Base-by-base conservation (phyloP, 306 rosid genomes). In the Citrullus colocynthis region DNA sequence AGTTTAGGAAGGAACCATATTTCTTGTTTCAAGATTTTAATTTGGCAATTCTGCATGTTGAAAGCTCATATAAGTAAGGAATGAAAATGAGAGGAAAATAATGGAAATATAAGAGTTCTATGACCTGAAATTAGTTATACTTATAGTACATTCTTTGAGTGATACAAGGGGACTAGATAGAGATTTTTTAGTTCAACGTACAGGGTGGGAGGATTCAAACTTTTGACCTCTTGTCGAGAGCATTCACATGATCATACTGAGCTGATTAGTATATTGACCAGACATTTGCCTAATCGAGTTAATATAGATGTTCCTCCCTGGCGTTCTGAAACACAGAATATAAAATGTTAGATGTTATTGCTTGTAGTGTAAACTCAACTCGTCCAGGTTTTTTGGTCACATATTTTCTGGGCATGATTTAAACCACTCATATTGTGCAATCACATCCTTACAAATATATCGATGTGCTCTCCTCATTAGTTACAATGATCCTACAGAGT, bases 1-100 rank as follows among this genome's bases (percentile, higher is more conserved):
- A 18, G 52, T 42, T 14, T n/a, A 10, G 5, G 37, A 20, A 70
- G 56, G 57, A 28, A 70, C 7, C 57, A 7, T 13, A 20, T 69
- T 69, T 42, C n/a, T 44, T 44, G 56, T 42, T 69, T 69, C 75
- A 69, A n/a, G 56, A 41, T 44, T 69, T 69, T 69, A n/a, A 69
- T 20, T 69, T 20, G 36, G 56, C 4, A 30, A 11, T 69, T 69
- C 75, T 69, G 18, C 56, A 44, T 44, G 56, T 44, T 39, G 30
- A 65, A 37, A 37, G 49, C 14, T 41, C 74, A 7, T 18, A 36
- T 16, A 6, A 64, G 12, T 16, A 6, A 64, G 12, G 2, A 36
- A 64, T 3, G 15, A 34, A 63, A 56, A 9, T 5, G 45, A 63
- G 70, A 34, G 5, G 44, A 15, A 65, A 65, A 34, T 32, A 34